phyloP scores from a whole-genome alignment of 331 rosid species.

The Dryas integrifolia region DNA sequence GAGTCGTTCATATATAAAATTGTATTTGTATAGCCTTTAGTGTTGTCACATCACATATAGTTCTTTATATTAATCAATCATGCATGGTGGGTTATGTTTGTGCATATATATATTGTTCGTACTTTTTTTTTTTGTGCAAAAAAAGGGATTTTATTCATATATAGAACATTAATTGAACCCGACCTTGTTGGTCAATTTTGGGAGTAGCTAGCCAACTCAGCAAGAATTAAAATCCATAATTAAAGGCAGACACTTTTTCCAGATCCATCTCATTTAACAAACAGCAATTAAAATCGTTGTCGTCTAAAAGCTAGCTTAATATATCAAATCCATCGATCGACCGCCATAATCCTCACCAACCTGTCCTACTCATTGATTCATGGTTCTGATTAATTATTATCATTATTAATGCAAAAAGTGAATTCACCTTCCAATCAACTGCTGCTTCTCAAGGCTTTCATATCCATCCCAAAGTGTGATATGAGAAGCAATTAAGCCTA shows the following conservation, averaged over 20 bases:
- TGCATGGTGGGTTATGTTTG: not conserved
- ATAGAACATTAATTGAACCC: constrained; percentile 38
- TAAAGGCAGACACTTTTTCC: constrained; percentile 31
- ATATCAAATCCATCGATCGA: constrained; percentile 33
- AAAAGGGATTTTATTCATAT: not conserved
- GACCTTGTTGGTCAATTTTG: constrained; percentile 42
- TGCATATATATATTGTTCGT: not conserved
- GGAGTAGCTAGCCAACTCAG: constrained; percentile 31
- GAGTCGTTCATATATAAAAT: not conserved
- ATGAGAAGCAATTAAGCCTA: too few species aligned
- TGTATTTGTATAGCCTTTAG: not conserved
- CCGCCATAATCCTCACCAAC: constrained; percentile 49
- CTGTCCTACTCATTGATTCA: constrained; percentile 35
- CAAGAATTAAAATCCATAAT: constrained; percentile 24
- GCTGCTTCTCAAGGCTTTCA: constrained; percentile 46
- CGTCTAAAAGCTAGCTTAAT: constrained; percentile 6
- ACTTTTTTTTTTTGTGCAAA: not conserved
- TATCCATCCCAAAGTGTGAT: not conserved
- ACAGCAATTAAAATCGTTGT: constrained; percentile 33
- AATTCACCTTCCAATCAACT: constrained; percentile 37
- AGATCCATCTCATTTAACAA: constrained; percentile 29
- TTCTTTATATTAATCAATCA: not conserved
- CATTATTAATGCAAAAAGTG: constrained; percentile 1
- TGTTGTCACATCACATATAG: not conserved
- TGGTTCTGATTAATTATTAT: not conserved